Evolutionary conservation across 2,329 filamentous ascomycete species (phyloP).

Genomic region (Rhinocladiella mackenziei): DNA sequence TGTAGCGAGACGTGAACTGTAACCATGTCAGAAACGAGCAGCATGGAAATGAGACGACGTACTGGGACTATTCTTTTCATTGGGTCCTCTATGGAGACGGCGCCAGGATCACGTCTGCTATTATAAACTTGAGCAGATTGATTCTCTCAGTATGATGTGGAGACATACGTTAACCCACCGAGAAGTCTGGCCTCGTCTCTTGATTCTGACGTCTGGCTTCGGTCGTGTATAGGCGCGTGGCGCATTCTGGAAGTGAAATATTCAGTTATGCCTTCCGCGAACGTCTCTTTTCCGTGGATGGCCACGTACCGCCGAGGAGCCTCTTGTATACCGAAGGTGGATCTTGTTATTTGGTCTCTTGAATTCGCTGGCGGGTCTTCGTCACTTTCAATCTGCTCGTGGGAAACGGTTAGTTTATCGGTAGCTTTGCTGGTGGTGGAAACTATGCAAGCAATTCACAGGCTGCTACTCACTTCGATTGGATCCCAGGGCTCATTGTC

Average conservation of each 20-base stretch:
- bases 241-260: conserved; percentile 1
- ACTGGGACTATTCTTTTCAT: conserved; percentile 17
- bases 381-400: conserved; percentile 20
- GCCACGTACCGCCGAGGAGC: background rate
- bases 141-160: background rate
- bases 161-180: conserved; percentile 15
- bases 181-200: conserved; percentile 18
- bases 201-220: conserved; percentile 5
- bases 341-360: background rate
- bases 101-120: conserved; percentile 9
- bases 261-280: conserved; percentile 4
- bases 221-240: background rate
- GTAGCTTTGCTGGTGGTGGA: background rate
- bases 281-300: background rate
- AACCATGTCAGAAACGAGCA: background rate
- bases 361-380: conserved; percentile 2
- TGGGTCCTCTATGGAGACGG: conserved; percentile 13
- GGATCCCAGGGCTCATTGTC: conserved; percentile 14
- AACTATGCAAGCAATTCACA: background rate
- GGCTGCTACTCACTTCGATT: conserved; percentile 8
- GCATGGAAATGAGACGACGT: background rate
- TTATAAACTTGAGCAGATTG: conserved; percentile 5
- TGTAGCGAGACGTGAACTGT: conserved; percentile 1
- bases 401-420: background rate
- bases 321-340: background rate